Evolutionary conservation across 331 rosid species (phyloP), one percentile per base, ranked within the genome.

Genomic region (Rosa hybrid): DNA sequence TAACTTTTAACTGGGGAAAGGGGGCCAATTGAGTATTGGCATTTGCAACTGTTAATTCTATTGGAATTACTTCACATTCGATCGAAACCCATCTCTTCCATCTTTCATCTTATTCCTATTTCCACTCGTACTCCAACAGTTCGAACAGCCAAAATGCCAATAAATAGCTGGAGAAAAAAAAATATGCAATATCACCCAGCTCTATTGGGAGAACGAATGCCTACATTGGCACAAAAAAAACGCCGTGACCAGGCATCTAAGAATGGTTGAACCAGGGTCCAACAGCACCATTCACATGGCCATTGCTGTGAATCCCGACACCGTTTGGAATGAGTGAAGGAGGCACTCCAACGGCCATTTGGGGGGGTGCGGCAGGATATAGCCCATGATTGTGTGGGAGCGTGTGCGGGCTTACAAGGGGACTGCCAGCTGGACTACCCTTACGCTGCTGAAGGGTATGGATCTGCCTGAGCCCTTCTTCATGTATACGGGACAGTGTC

Each of bases 401-500:
- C 23, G 85, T 16, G 78, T 93, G 99, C 54, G 97, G 93, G 80
- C 91, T 89, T 90, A 96, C 86, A 48, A 87, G 92, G 76, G 99
- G 90, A 83, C 91, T 91, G 80, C 91, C 87, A 0, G 90, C 88
- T 18, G 97, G 92, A 82, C 93, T 86, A 57, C 93, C 93, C 79
- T 96, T 90, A 17, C 86, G 92, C 78, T 93, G 99, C 72, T 93
- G 99, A 84, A 92, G 93, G 80, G 92, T 80, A 69, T 92, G 99
- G 86, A 96, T 93, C 85, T 93, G 97, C 86, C 98, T 91, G 72
- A 96, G 90, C 80, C 98, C 99, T 77, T 96, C 99, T 87, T 93
- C 98, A 18, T 96, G 99, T 39, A 96, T 90, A 7, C 97, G 95
- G 13, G 99, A 81, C 57, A 96, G 81, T 8, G 96, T 93, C 86